Evolutionary conservation across 108 stramenopile species (phyloP), one percentile per base, ranked within the genome.

Genomic region (Heterococcus sp.): DNA sequence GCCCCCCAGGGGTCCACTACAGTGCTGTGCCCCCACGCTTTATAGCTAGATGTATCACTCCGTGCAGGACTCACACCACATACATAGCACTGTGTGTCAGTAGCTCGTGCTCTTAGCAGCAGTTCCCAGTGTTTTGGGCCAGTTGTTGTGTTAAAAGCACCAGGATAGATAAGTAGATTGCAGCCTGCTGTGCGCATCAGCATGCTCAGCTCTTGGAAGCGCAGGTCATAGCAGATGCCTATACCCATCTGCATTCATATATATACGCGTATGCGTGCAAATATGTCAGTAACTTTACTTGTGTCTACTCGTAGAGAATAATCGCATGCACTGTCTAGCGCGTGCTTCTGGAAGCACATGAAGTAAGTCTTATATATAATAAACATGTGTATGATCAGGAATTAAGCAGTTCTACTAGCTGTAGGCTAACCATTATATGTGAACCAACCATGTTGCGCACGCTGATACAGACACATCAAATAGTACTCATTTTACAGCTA

Each of bases 191-290:
- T 86, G 2, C 92, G 89, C 77, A 98, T 68, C 3, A 97, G 83
- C 86, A 97, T 92, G 69, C 96, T 92, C 33, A 95, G 94, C 87
- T 97, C 95, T 8, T 97, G 94, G 74, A 99, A 99, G 14, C 99
- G 94, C 84, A 99, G 94, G 89, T 99, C 98, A 87, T 99, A 99
- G 90, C 99, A 99, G 66, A 99, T 98, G 21, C 96, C 99, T 4
- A 99, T 88, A 32, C 97, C 99, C 38, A 98, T 86, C 40, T 67
- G 66, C n/a, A 14, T 63, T 21, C 58, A 63, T 63, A 63, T 63
- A 63, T 63, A 69, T 35, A 69, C 32, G 26, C 32, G 26, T 69
- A 69, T 30, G 26, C 21, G 32, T 35, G 21, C 32, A 69, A 21
- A 69, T 35, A 69, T 69, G 26, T 63, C 21, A 63, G 14, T n/a